phyloP scores from a whole-genome alignment of 2,329 filamentous ascomycete species.

The Scytalidium sp. region DNA sequence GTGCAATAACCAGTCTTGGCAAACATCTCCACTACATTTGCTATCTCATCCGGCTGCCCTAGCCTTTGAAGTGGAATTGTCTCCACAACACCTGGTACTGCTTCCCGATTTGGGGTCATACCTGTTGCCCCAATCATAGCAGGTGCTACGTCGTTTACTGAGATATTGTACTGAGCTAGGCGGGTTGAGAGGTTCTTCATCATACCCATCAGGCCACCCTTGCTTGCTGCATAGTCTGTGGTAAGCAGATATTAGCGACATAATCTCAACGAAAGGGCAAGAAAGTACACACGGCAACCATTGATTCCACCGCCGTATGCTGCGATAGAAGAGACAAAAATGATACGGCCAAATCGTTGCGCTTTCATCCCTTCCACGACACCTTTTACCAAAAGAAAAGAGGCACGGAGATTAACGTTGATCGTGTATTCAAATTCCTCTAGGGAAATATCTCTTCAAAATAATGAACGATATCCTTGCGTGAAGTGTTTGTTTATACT shows the following conservation, averaged over 20 bases:
- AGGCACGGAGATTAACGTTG: constrained; percentile 21
- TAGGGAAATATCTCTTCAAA: constrained; percentile 18
- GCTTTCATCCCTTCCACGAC: constrained; percentile 31
- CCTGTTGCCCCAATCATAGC: constrained; percentile 42
- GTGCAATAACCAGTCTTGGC: constrained; percentile 43
- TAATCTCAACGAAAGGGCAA: not conserved
- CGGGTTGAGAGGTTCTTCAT: constrained; percentile 41
- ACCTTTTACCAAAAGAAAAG: constrained; percentile 22
- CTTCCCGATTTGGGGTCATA: constrained; percentile 35
- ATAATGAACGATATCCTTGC: constrained; percentile 1
- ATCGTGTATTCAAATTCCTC: constrained; percentile 24
- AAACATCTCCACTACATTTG: constrained; percentile 45
- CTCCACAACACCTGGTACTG: constrained; percentile 18
- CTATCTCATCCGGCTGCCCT: constrained; percentile 42
- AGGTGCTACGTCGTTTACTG: constrained; percentile 45
- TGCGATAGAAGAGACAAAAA: constrained; percentile 21
- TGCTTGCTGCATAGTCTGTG: constrained; percentile 29
- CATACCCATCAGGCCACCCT: constrained; percentile 42
- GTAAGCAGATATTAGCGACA: too few species aligned
- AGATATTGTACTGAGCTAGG: constrained; percentile 41
- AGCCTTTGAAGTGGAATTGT: constrained; percentile 41
- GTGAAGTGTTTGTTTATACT: not conserved
- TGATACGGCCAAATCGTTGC: constrained; percentile 31
- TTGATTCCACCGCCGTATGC: constrained; percentile 21
- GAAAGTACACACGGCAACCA: constrained; percentile 19